These are phyloP conservation scores for Xylaria sp. DNA, from an alignment of 2,329 filamentous ascomycete species.

Conservation along the genomic window DNA sequence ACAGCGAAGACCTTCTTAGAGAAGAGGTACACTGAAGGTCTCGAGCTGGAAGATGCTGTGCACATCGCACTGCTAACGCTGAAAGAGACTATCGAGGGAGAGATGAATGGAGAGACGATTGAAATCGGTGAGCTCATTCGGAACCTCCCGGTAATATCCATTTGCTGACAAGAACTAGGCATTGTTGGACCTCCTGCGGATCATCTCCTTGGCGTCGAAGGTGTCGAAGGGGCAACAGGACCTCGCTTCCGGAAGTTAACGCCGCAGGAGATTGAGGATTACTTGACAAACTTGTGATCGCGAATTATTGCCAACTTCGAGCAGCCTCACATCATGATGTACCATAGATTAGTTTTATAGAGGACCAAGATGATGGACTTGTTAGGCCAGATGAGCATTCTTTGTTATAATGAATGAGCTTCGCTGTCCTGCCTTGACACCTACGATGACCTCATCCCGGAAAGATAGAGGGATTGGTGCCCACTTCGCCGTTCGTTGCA, in stretches of 20 bases:
- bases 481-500: slow-evolving; percentile 50
- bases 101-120: slow-evolving; percentile 99
- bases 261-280: slow-evolving; percentile 99
- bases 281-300: slow-evolving; percentile 93
- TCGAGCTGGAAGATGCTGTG: slow-evolving; percentile 97
- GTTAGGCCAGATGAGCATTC: slow-evolving; percentile 41
- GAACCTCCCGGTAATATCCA: neutral
- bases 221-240: slow-evolving; percentile 84
- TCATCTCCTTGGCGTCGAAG: slow-evolving; percentile 90
- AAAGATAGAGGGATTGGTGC: slow-evolving; percentile 49
- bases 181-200: slow-evolving; percentile 96
- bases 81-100: slow-evolving; percentile 99
- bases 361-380: slow-evolving; percentile 52
- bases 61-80: slow-evolving; percentile 97
- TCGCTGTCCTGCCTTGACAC: slow-evolving; percentile 61
- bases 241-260: slow-evolving; percentile 94
- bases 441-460: slow-evolving; percentile 48
- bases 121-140: slow-evolving; percentile 81
- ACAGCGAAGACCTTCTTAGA: slow-evolving; percentile 99
- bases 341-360: slow-evolving; percentile 60
- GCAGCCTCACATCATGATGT: slow-evolving; percentile 52
- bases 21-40: slow-evolving; percentile 96
- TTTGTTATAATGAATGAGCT: slow-evolving; percentile 62
- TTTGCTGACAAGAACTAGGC: slow-evolving; percentile 63
- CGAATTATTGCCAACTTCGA: slow-evolving; percentile 43